A percentile compares a stretch with the other conserved stretches of the same genome.
These are phyloP conservation scores for Actinomortierella ambigua DNA, from an alignment of 371 early-diverging fungal species.

Conservation along the genomic window DNA sequence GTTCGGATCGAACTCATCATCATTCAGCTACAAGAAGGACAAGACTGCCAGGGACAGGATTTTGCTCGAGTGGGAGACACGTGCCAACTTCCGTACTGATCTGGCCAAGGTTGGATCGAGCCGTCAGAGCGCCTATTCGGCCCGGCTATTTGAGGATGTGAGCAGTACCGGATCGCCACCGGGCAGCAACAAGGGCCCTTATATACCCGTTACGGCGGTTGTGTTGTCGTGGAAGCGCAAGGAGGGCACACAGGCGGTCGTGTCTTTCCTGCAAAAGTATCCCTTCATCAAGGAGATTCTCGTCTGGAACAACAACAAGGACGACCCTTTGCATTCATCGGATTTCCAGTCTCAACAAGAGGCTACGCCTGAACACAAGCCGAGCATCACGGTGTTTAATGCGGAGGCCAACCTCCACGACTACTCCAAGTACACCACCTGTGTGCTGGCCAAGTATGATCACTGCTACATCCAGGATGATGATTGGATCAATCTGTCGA, in stretches of 20 bases:
- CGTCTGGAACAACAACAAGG: slow-evolving; percentile 58
- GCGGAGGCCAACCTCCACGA: slow-evolving; percentile 59
- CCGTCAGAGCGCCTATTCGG: slow-evolving; percentile 30
- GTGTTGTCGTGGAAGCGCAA: slow-evolving; percentile 56
- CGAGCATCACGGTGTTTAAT: slow-evolving; percentile 46
- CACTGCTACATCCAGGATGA: slow-evolving; percentile 72
- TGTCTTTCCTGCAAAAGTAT: slow-evolving; percentile 58
- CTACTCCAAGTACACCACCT: slow-evolving; percentile 64
- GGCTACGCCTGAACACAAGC: background rate
- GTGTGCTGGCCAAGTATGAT: slow-evolving; percentile 59
- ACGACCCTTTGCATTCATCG: slow-evolving; percentile 9
- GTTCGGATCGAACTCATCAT: no score
- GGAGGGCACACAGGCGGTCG: slow-evolving; percentile 52
- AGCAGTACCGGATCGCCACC: background rate
- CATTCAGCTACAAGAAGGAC: slow-evolving; percentile 8
- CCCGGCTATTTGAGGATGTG: slow-evolving; percentile 16
- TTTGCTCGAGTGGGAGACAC: slow-evolving; percentile 38
- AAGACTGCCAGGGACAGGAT: slow-evolving; percentile 21
- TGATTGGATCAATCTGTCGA: slow-evolving; percentile 53
- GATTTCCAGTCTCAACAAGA: slow-evolving; percentile 5
- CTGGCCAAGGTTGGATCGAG: slow-evolving; percentile 25
- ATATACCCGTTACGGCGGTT: slow-evolving; percentile 60
- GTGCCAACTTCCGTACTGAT: slow-evolving; percentile 41
- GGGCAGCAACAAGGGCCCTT: slow-evolving; percentile 16
- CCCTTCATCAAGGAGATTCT: slow-evolving; percentile 66